These are phyloP conservation scores for Cladosporium colombiae DNA, from an alignment of 2,329 filamentous ascomycete genomes.

Conservation along the genomic window DNA sequence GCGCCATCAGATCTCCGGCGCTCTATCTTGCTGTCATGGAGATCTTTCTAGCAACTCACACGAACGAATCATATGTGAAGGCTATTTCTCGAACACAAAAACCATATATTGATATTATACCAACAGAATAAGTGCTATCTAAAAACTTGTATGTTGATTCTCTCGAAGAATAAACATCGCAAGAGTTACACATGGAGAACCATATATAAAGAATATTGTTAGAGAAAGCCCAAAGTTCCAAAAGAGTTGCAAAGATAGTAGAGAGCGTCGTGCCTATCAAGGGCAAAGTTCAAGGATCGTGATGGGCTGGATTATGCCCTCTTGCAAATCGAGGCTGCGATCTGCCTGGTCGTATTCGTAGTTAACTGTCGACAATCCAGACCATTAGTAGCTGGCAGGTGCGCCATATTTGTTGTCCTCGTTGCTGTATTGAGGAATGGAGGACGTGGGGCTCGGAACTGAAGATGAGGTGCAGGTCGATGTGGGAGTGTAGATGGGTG, in stretches of 20 bases:
- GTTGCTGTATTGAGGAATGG: neutral
- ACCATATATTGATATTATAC: no score
- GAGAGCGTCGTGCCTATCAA: neutral
- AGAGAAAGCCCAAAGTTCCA: neutral
- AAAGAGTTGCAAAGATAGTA: neutral
- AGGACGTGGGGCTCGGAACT: neutral
- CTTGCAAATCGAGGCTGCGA: neutral
- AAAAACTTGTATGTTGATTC: neutral
- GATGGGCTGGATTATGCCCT: neutral
- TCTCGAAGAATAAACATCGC: neutral
- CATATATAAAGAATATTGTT: neutral
- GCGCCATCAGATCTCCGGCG: neutral
- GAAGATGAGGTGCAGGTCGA: neutral
- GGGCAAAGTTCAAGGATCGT: neutral
- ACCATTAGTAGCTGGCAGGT: neutral
- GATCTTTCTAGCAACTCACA: neutral
- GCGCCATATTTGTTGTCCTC: neutral
- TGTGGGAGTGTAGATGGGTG: neutral
- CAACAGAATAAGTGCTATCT: no score
- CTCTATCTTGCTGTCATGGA: neutral
- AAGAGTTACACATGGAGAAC: neutral
- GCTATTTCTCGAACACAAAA: no score
- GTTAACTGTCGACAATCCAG: neutral
- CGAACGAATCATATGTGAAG: no score
- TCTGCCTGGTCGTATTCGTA: neutral